phyloP scores from a whole-genome alignment of 768 basidiomycete species.

The Hemileccinum impolitum region DNA sequence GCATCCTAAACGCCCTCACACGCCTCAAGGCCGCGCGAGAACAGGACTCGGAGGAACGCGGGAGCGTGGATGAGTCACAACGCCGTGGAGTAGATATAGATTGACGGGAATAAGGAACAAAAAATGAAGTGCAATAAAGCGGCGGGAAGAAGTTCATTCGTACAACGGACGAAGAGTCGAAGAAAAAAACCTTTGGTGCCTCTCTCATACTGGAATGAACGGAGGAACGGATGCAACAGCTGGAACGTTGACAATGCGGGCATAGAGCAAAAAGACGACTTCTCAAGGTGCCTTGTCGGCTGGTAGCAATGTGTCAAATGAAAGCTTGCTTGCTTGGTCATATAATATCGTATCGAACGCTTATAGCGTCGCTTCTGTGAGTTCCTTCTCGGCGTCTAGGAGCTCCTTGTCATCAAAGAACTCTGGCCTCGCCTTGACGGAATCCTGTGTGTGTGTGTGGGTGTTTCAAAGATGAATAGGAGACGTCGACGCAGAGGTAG shows the following conservation, averaged over 20 bases:
- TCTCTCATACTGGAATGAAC: conserved; percentile 17
- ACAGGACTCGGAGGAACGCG: conserved; percentile 18
- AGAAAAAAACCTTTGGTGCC: conserved; percentile 17
- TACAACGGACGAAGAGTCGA: conserved; percentile 1
- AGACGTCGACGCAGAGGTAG: conserved; percentile 13
- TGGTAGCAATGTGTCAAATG: conserved; percentile 16
- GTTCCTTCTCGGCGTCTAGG: conserved; percentile 53
- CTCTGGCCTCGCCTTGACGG: conserved; percentile 25
- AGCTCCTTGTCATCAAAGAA: conserved; percentile 40
- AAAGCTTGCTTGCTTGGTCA: conserved; percentile 3
- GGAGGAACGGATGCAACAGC: background rate
- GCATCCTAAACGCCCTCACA: conserved; percentile 63
- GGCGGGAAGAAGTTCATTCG: conserved; percentile 4
- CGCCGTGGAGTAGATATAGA: conserved; percentile 16
- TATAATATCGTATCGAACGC: conserved; percentile 3
- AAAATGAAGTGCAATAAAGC: background rate
- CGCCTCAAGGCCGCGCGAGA: conserved; percentile 52
- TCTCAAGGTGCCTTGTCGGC: conserved; percentile 17
- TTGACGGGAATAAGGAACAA: conserved; percentile 16
- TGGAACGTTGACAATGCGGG: conserved; percentile 15
- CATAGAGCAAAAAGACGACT: conserved; percentile 4
- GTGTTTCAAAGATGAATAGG: conserved; percentile 3
- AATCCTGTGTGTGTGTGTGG: conserved; percentile 27
- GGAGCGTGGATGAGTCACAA: conserved; percentile 8
- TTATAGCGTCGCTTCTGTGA: conserved; percentile 53